Conservation (phyloP, 768 basidiomycete species). For the Myochromella boudieri region DNA sequence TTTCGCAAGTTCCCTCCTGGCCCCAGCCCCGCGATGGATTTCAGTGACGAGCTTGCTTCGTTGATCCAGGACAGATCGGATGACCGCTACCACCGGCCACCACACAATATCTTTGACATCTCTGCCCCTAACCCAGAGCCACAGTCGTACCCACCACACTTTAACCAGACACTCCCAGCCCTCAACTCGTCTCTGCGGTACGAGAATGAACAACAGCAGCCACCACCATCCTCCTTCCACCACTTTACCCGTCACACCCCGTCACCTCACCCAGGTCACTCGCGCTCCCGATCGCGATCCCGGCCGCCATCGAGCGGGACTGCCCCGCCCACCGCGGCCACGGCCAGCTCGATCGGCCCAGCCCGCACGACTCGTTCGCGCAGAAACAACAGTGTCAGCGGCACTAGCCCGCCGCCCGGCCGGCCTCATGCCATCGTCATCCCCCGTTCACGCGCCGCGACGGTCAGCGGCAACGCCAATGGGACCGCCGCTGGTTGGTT, state of each 20-base stretch:
- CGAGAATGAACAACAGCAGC: conserved; percentile 39
- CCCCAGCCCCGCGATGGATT: conserved; percentile 43
- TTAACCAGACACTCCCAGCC: conserved; percentile 51
- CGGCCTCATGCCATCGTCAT: conserved; percentile 74
- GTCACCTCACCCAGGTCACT: conserved; percentile 25
- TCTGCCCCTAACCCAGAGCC: conserved; percentile 40
- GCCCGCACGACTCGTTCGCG: conserved; percentile 55
- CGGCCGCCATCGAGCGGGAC: conserved; percentile 27
- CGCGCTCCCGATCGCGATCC: conserved; percentile 48
- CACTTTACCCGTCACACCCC: conserved; percentile 32
- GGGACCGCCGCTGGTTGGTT: conserved; percentile 26
- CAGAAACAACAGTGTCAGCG: conserved; percentile 59
- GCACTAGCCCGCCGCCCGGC: conserved; percentile 50
- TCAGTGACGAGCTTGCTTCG: conserved; percentile 66
- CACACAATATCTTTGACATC: conserved; percentile 65
- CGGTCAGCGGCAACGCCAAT: conserved; percentile 17
- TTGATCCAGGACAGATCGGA: conserved; percentile 38
- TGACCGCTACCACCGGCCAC: conserved; percentile 23
- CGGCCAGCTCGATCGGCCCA: conserved; percentile 42
- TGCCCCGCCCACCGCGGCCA: background rate
- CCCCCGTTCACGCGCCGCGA: conserved; percentile 32
- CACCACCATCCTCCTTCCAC: conserved; percentile 31
- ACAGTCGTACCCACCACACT: conserved; percentile 32
- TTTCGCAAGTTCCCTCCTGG: conserved; percentile 51
- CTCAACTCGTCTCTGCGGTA: conserved; percentile 53